These are phyloP conservation scores for Tephrocybe sp. DNA, from an alignment of 768 basidiomycete species.

Conservation along the genomic window DNA sequence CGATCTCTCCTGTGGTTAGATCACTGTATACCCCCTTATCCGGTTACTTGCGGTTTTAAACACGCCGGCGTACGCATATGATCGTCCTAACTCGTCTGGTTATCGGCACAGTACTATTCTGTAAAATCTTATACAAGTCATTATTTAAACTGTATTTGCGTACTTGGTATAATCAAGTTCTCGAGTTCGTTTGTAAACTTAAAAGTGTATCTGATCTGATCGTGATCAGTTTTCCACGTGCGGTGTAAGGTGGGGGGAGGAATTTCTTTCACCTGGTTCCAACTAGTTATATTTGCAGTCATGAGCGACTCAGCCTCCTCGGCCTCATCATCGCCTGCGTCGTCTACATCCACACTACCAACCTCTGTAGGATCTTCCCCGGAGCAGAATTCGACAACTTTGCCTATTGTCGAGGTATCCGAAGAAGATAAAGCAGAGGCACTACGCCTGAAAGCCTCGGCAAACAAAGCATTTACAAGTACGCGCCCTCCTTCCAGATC, in stretches of 20 bases:
- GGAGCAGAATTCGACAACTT: constrained; percentile 45
- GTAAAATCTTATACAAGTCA: neutral
- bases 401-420: constrained; percentile 50
- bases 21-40: constrained; percentile 7
- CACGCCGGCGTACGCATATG: neutral
- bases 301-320: constrained; percentile 33
- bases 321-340: constrained; percentile 37
- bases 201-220: neutral
- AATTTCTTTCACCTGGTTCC: neutral
- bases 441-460: constrained; percentile 71
- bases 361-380: constrained; percentile 58
- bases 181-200: neutral
- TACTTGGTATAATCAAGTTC: neutral
- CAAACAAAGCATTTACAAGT: constrained; percentile 87
- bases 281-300: neutral
- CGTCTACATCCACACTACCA: constrained; percentile 44
- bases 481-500: constrained; percentile 20
- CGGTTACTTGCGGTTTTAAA: neutral
- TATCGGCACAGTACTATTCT: neutral
- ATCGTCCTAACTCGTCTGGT: constrained; percentile 1
- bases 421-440: constrained; percentile 72
- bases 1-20: constrained; percentile 6
- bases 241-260: neutral
- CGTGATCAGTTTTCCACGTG: constrained; percentile 8
- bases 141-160: neutral